phyloP scores from a whole-genome alignment of 768 basidiomycete genomes.

The Leccinum sublutescens region DNA sequence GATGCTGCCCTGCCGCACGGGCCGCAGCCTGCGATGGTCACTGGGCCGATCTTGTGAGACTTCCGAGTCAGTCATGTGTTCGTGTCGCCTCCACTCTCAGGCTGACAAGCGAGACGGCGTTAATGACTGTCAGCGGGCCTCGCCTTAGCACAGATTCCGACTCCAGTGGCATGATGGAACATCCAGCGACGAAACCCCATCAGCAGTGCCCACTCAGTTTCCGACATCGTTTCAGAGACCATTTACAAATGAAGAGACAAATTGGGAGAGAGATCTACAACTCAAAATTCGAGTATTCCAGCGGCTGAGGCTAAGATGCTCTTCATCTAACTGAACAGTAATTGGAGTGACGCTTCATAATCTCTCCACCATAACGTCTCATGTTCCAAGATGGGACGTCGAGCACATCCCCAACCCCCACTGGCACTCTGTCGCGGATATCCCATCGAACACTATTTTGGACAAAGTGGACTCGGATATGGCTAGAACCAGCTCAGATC shows the following conservation, averaged over 20 bases:
- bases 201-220: no score
- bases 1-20: background rate
- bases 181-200: no score
- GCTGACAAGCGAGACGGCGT: background rate
- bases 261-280: background rate
- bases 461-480: slow-evolving; percentile 1
- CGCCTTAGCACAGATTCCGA: no score
- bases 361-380: background rate
- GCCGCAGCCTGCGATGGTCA: no score
- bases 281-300: background rate
- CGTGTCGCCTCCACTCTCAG: no score
- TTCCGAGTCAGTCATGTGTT: no score
- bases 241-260: background rate
- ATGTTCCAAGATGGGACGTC: slow-evolving; percentile 2
- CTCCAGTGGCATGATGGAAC: no score
- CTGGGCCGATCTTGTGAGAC: no score
- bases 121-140: background rate
- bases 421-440: background rate
- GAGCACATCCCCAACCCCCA: background rate
- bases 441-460: background rate
- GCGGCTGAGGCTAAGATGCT: background rate
- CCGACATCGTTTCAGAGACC: no score
- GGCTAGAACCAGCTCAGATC: background rate
- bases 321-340: background rate
- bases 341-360: no score